phyloP scores from a whole-genome alignment of 2,329 filamentous ascomycete genomes.

The Malbranchea cinnamomea region DNA sequence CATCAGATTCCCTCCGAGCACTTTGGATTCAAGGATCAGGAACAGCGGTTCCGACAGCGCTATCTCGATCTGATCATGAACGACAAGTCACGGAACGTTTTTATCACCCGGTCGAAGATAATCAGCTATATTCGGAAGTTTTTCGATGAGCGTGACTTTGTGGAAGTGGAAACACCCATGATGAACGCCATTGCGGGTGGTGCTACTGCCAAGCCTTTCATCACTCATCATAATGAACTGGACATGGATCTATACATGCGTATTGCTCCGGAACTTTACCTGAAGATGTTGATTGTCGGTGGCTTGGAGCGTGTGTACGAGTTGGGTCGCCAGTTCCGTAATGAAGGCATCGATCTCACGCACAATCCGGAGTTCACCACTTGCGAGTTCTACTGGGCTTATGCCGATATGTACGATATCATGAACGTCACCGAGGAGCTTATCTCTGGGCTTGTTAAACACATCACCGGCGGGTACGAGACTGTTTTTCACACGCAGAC shows the following conservation, averaged over 20 bases:
- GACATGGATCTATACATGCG: constrained; percentile 92
- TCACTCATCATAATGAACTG: constrained; percentile 90
- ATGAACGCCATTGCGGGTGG: constrained; percentile 93
- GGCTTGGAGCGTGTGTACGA: constrained; percentile 92
- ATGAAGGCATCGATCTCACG: constrained; percentile 79
- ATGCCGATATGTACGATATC: constrained; percentile 78
- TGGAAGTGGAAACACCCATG: constrained; percentile 94
- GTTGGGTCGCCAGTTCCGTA: constrained; percentile 87
- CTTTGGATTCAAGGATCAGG: constrained; percentile 90
- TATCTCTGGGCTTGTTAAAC: constrained; percentile 75
- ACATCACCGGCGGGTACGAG: constrained; percentile 69
- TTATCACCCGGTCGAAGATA: constrained; percentile 76
- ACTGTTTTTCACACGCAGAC: constrained; percentile 76
- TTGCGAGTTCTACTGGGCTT: constrained; percentile 94
- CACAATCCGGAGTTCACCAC: constrained; percentile 99
- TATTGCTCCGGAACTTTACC: constrained; percentile 85
- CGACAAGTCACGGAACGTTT: constrained; percentile 65
- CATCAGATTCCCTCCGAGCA: constrained; percentile 74
- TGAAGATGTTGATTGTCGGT: constrained; percentile 93
- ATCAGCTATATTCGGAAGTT: constrained; percentile 76
- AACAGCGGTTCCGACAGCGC: constrained; percentile 81
- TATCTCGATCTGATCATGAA: constrained; percentile 98
- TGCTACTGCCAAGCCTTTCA: constrained; percentile 87
- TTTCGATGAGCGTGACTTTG: constrained; percentile 76
- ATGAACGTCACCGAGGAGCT: constrained; percentile 89